A percentile compares a stretch with the other conserved stretches of the same genome.
Conservation (phyloP, 2,329 filamentous ascomycete species). For the Chrysosphaeria jannelii region DNA sequence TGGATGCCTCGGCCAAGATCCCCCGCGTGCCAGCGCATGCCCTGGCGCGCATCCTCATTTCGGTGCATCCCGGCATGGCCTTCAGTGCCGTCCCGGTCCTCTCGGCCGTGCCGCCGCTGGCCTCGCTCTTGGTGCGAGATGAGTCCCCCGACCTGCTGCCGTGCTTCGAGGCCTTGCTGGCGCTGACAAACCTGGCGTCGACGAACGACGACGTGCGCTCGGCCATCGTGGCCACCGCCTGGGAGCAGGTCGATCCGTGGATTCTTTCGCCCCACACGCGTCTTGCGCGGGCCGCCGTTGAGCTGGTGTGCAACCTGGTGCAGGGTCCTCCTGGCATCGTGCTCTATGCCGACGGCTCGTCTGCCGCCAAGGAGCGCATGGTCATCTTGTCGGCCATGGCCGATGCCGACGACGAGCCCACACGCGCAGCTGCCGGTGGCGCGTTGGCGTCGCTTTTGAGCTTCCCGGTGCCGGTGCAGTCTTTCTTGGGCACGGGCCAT, state of each 20-base stretch:
- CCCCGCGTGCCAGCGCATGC: constrained; percentile 43
- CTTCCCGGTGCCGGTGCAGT: constrained; percentile 39
- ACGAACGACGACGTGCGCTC: constrained; percentile 35
- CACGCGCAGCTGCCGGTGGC: constrained; percentile 59
- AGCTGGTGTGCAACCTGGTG: constrained; percentile 77
- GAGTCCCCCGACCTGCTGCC: constrained; percentile 39
- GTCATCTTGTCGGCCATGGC: constrained; percentile 68
- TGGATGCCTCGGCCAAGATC: constrained; percentile 23
- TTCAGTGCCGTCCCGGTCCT: constrained; percentile 50
- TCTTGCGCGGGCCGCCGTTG: constrained; percentile 56
- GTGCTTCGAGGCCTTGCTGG: constrained; percentile 69
- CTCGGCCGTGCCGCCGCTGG: constrained; percentile 56
- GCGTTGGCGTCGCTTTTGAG: constrained; percentile 61
- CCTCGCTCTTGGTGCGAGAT: constrained; percentile 30
- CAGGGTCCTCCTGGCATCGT: constrained; percentile 33
- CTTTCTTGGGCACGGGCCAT: constrained; percentile 37
- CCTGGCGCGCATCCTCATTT: constrained; percentile 61
- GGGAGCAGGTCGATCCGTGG: constrained; percentile 53
- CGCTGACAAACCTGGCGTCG: constrained; percentile 78
- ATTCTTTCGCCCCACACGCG: constrained; percentile 46
- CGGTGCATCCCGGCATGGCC: constrained; percentile 54
- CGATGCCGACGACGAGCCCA: constrained; percentile 55
- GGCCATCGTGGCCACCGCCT: constrained; percentile 42
- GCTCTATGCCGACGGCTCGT: constrained; percentile 33
- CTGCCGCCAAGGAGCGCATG: constrained; percentile 34